Percentiles rank a stretch among this genome's conserved stretches.
phyloP scores from a whole-genome alignment of 2,329 filamentous ascomycete species.

The Pyricularia grisea region DNA sequence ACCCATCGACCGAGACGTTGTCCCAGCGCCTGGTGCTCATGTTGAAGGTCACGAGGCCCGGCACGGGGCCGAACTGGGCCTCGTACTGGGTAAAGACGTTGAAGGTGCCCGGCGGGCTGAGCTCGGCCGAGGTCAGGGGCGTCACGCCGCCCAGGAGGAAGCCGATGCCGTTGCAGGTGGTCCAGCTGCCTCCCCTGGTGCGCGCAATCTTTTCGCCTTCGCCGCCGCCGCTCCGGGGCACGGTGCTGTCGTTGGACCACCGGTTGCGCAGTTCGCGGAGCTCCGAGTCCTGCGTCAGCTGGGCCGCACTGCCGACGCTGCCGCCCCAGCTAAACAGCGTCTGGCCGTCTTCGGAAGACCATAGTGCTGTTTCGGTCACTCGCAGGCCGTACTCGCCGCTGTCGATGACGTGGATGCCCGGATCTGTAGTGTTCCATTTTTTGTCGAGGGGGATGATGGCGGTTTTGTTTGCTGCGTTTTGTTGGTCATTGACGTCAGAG shows the following conservation, averaged over 20 bases:
- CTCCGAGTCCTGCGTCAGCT: background rate
- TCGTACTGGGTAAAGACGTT: background rate
- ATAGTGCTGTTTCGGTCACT: background rate
- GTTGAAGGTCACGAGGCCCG: background rate
- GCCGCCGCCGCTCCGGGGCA: background rate
- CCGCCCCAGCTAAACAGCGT: constrained; percentile 5
- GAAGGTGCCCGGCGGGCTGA: no score
- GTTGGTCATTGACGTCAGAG: background rate
- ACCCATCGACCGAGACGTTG: background rate
- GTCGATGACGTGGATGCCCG: background rate
- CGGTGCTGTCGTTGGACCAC: background rate
- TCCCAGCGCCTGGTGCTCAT: background rate
- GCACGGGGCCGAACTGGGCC: background rate
- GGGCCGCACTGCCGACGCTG: background rate
- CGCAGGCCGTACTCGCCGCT: background rate
- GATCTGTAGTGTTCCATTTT: background rate
- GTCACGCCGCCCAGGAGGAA: background rate
- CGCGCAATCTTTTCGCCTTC: background rate
- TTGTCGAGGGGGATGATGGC: background rate
- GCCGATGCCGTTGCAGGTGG: background rate
- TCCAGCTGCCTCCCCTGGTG: background rate
- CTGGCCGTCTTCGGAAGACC: background rate
- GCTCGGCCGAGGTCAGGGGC: background rate
- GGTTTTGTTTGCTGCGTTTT: background rate
- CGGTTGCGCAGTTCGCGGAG: background rate